phyloP scores from a whole-genome alignment of 306 rosid genomes.

The Cucumis melo region DNA sequence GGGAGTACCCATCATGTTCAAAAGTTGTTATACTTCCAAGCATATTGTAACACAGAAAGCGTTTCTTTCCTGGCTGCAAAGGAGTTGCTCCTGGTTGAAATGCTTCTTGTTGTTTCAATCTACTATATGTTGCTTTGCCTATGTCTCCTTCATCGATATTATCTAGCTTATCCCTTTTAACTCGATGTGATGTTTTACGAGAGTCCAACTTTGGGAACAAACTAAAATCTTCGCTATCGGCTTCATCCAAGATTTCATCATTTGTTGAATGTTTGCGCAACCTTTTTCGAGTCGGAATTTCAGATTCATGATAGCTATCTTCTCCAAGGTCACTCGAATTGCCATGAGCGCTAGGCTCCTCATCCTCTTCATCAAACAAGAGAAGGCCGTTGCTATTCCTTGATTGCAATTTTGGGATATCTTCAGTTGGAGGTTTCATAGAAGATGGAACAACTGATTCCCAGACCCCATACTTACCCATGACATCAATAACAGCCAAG shows the following conservation, averaged over 20 bases:
- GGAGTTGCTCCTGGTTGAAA: constrained; percentile 95
- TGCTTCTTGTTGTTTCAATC: constrained; percentile 59
- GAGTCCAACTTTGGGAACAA: constrained; percentile 42
- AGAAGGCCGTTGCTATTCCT: constrained; percentile 66
- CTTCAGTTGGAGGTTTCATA: constrained; percentile 89
- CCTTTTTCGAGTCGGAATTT: constrained; percentile 69
- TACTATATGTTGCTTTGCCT: constrained; percentile 22
- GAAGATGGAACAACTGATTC: constrained; percentile 82
- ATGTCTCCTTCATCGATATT: constrained; percentile 24
- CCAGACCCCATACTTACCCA: constrained; percentile 89
- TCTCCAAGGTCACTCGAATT: constrained; percentile 74
- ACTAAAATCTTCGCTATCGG: constrained; percentile 27
- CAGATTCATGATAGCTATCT: constrained; percentile 40
- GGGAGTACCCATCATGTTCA: constrained; percentile 82
- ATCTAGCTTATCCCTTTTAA: constrained; percentile 28
- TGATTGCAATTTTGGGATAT: constrained; percentile 37
- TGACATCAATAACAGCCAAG: constrained; percentile 66
- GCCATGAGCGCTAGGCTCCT: constrained; percentile 40
- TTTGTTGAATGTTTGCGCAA: constrained; percentile 30
- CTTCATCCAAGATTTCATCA: constrained; percentile 39
- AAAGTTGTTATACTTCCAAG: constrained; percentile 73
- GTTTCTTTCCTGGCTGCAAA: constrained; percentile 63
- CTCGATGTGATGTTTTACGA: constrained; percentile 35
- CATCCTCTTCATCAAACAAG: constrained; percentile 68
- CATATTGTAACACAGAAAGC: constrained; percentile 86